Evolutionary conservation across 2,329 filamentous ascomycete species (phyloP), one percentile per base, ranked within the genome.

Genomic region (Neonectria neomacrospora): DNA sequence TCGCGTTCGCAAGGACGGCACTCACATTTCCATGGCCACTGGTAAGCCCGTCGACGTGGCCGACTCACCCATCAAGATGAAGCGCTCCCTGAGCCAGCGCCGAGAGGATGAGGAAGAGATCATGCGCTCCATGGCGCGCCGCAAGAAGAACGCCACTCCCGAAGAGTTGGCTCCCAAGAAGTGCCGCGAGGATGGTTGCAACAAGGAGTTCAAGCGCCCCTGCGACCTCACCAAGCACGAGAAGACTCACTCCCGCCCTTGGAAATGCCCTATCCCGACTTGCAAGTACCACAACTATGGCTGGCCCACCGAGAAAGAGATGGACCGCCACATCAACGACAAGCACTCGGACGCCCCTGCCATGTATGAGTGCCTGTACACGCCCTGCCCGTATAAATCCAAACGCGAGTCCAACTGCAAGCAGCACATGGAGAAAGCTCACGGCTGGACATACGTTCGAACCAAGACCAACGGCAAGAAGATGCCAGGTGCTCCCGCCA

Each of bases 151-250:
- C 64, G 93, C 93, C 37, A 91, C 89, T 54, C 91, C 92, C 6
- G 92, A 95, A 79, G 91, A 96, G 78, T 88, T 95, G 53, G 89
- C 92, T 51, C 91, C 88, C 60, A 90, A 95, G 80, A 88, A 88
- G 72, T 97, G 93, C 83, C 86, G 86, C 66, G 88, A 94, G 75
- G 83, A 83, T 5, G 87, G 88, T 42, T 98, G 95, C 81, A 89
- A 88, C 78, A 97, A 97, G 81, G 89, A 95, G 79, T 98, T 98
- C 83, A 96, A 96, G 80, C 90, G 96, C 66, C 93, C 93, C n/a
- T 98, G 96, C 79, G 96, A 99, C 78, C 83, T 98, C 63, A 97
- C 94, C 70, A 98, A 98, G 84, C 96, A 99, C 80, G 92, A 97
- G 82, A 99, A 98, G 85, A 98, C 95, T 0, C 96, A 99, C 79